A percentile compares a stretch with the other conserved stretches of the same genome.
Conservation (phyloP, 306 rosid species). For the Castanospermum australe region DNA sequence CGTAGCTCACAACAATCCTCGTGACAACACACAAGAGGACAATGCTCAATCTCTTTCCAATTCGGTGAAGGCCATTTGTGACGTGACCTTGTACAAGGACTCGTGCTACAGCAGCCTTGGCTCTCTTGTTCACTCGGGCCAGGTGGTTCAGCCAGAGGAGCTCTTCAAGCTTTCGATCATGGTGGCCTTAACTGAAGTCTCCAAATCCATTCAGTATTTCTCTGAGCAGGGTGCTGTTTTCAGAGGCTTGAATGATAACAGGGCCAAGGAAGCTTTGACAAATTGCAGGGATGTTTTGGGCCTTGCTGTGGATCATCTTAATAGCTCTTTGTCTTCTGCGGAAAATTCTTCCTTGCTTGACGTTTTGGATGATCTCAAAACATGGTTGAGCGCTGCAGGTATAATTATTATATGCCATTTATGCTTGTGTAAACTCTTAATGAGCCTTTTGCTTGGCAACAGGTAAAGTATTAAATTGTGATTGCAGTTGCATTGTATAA, state of each 20-base stretch:
- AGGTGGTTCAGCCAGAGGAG: slow-evolving; percentile 46
- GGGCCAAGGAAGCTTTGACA: slow-evolving; percentile 38
- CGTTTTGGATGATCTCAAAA: slow-evolving; percentile 56
- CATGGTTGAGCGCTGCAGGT: slow-evolving; percentile 84
- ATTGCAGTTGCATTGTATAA: too few species aligned
- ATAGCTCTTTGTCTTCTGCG: slow-evolving; percentile 34
- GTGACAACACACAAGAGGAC: slow-evolving; percentile 19
- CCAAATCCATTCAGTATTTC: slow-evolving; percentile 38
- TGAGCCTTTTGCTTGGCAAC: too few species aligned
- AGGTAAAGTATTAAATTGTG: too few species aligned
- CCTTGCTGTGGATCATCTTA: slow-evolving; percentile 64
- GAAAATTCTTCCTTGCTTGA: slow-evolving; percentile 40
- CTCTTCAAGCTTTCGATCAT: slow-evolving; percentile 46
- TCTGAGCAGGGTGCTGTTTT: slow-evolving; percentile 33
- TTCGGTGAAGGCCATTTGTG: slow-evolving; percentile 69
- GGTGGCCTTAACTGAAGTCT: slow-evolving; percentile 49
- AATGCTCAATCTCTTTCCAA: neutral
- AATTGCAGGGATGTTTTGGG: slow-evolving; percentile 58
- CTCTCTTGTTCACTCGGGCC: slow-evolving; percentile 30
- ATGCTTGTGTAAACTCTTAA: neutral
- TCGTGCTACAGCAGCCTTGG: slow-evolving; percentile 52
- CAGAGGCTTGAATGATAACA: slow-evolving; percentile 9
- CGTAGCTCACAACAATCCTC: neutral
- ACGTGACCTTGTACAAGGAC: slow-evolving; percentile 58
- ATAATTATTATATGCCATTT: neutral